Evolutionary conservation across 2,329 filamentous ascomycete genomes (phyloP).

Genomic region (Rhynchosporium graminicola): DNA sequence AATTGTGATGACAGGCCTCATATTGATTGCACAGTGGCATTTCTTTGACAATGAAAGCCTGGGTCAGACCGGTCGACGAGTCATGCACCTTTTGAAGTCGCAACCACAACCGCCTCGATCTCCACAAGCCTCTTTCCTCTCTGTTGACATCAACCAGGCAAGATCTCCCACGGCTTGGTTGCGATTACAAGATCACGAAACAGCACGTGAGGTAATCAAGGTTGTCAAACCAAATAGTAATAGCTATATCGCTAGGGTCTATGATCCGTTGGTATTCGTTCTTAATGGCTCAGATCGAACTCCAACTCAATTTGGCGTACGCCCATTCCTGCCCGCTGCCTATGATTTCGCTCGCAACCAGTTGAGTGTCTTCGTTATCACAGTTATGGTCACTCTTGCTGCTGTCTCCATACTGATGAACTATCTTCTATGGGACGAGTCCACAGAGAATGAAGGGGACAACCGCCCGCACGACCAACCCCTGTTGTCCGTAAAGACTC

Average conservation of each 20-base stretch:
- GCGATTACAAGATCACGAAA: constrained; percentile 75
- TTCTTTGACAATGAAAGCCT: constrained; percentile 65
- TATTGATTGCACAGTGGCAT: constrained; percentile 75
- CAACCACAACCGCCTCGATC: constrained; percentile 20
- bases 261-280: constrained; percentile 74
- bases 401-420: constrained; percentile 71
- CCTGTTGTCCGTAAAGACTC: constrained; percentile 59
- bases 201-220: constrained; percentile 74
- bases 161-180: constrained; percentile 78
- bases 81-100: constrained; percentile 38
- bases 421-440: constrained; percentile 66
- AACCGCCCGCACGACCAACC: constrained; percentile 48
- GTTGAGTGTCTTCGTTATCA: constrained; percentile 59
- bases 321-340: constrained; percentile 55
- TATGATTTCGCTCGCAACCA: constrained; percentile 70
- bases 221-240: constrained; percentile 71
- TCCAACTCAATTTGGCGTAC: constrained; percentile 46
- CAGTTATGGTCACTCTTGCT: constrained; percentile 62
- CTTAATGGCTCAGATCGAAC: constrained; percentile 67
- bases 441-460: constrained; percentile 49
- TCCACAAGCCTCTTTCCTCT: constrained; percentile 44
- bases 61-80: constrained; percentile 41
- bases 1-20: constrained; percentile 69
- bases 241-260: constrained; percentile 73
- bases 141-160: constrained; percentile 69